Base-by-base conservation (phyloP, 257 asterid genomes). In the Petunia secreta region DNA sequence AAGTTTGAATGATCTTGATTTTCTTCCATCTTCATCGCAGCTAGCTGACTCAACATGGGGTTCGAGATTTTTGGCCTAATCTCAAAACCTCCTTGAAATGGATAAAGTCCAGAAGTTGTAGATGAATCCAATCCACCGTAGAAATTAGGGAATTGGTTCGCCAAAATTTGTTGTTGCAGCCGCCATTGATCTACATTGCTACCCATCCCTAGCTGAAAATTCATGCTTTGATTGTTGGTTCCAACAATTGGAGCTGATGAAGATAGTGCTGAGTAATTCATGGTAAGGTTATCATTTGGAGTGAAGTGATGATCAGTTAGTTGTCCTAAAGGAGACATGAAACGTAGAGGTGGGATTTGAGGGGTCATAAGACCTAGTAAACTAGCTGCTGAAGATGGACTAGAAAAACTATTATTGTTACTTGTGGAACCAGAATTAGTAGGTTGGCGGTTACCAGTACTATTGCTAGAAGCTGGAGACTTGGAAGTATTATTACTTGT, bases 121-220 rank as follows among this genome's bases (percentile, higher is more conserved):
- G 92, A 85, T 15, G 82, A 58, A 4, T 86, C 91, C 13, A 85
- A 80, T 3, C 89, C 82, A 4, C 84, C 89, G 16, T 89, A 15
- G 9, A 92, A 50, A 85, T 88, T 87, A 34, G 96, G 98, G 59
- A 92, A 92, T 40, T 90, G 98, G 80, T 86, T 91, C 5, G 82
- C 43, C 63, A 84, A 10, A 59, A 36, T 88, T 78, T 86, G 97
- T 68, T 77, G 62, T 5, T 71, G 80, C 1, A 59, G 71, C 44
- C 98, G 40, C 98, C 98, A 93, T 77, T 85, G 92, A 86, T 94
- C 95, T 65, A 85, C 71, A 58, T 87, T 84, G 14, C 88, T 83
- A 5, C 87, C 73, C 0, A 92, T 80, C 7, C 85, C 62, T 34
- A 89, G 83, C 1, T 77, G 57, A 57, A 62, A 57, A 77, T 16